Conservation (phyloP, 495 filamentous ascomycete genomes). For the Pyronema domesticum region DNA sequence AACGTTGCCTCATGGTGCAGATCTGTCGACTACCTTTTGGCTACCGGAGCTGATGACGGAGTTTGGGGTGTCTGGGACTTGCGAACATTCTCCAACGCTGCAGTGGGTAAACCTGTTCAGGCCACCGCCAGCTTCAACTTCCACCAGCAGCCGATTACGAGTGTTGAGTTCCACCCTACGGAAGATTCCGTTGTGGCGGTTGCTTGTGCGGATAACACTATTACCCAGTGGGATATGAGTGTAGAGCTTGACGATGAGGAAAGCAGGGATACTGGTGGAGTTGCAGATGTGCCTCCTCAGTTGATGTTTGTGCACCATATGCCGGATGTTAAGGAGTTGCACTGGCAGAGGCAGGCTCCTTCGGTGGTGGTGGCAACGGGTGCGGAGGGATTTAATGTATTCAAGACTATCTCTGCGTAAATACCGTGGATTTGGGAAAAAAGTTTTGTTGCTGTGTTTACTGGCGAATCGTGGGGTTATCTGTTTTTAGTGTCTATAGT, state of each 20-base stretch:
- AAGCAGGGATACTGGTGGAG: constrained; percentile 68
- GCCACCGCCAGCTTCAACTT: constrained; percentile 73
- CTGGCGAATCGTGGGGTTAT: no score
- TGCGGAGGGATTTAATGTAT: constrained; percentile 60
- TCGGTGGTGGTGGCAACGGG: constrained; percentile 84
- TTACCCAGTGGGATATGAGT: constrained; percentile 91
- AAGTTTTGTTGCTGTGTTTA: not conserved
- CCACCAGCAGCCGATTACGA: constrained; percentile 90
- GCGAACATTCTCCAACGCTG: constrained; percentile 46
- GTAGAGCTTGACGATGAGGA: constrained; percentile 96
- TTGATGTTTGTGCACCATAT: constrained; percentile 93
- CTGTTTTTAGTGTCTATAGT: no score
- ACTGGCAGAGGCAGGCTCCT: constrained; percentile 95
- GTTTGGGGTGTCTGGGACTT: constrained; percentile 94
- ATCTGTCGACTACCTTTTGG: constrained; percentile 70
- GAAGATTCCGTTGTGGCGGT: constrained; percentile 90
- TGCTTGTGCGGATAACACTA: constrained; percentile 78
- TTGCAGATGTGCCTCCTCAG: constrained; percentile 82
- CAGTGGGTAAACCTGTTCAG: constrained; percentile 42
- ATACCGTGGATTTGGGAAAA: not conserved
- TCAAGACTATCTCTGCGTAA: constrained; percentile 42
- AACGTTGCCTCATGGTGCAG: constrained; percentile 92
- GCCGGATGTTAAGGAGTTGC: constrained; percentile 79
- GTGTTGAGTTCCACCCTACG: constrained; percentile 90
- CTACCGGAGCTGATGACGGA: constrained; percentile 85